phyloP scores from a whole-genome alignment of 306 rosid species.

The Astragalus membranaceus region DNA sequence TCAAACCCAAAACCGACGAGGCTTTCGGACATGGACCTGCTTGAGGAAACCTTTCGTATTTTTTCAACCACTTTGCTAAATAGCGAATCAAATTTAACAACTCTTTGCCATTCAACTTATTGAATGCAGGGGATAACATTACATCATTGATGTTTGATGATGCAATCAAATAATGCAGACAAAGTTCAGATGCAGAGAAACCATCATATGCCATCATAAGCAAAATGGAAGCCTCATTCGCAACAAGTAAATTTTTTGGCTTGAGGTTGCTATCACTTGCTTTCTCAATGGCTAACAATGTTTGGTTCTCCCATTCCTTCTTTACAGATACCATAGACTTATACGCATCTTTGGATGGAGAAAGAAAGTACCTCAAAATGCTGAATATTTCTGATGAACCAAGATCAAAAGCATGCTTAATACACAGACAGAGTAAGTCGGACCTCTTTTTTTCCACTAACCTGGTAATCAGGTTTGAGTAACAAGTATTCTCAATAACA shows the following conservation, averaged over 20 bases:
- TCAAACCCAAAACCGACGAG: constrained; percentile 41
- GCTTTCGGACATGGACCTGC: constrained; percentile 53
- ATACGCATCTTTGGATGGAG: constrained; percentile 39
- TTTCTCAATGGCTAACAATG: constrained; percentile 48
- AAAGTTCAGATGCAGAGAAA: constrained; percentile 56
- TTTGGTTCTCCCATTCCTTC: constrained; percentile 78
- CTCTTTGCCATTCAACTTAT: constrained; percentile 63
- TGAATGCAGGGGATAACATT: constrained; percentile 40
- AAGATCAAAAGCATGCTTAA: constrained; percentile 57
- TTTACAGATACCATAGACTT: constrained; percentile 40
- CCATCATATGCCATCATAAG: constrained; percentile 78
- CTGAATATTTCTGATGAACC: constrained; percentile 50
- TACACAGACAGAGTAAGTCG: constrained; percentile 56
- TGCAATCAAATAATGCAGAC: constrained; percentile 68
- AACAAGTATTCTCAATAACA: constrained; percentile 42
- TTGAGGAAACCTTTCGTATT: constrained; percentile 77
- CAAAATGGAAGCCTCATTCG: constrained; percentile 70
- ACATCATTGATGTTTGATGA: constrained; percentile 59
- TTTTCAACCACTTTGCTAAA: constrained; percentile 81
- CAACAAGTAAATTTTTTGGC: constrained; percentile 29
- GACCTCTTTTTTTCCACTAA: constrained; percentile 56
- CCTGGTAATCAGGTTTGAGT: constrained; percentile 35
- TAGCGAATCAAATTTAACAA: constrained; percentile 54
- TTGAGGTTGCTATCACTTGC: constrained; percentile 33
- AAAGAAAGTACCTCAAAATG: constrained; percentile 70